Conservation (phyloP, 179 eudicot genomes). For the Spinacia oleracea region DNA sequence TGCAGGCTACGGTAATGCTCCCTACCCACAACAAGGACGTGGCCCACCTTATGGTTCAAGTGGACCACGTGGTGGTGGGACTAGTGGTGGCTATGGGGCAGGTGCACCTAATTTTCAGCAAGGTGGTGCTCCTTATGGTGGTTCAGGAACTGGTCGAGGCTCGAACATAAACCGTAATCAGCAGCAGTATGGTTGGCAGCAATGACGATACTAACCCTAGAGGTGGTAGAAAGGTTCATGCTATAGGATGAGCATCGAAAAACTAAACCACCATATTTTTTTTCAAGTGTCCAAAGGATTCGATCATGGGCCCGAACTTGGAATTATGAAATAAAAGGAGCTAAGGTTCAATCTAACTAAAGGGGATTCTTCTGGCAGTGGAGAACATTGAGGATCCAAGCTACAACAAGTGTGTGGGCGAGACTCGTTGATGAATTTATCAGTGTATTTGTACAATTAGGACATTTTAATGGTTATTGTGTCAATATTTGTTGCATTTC, state of each 20-base stretch:
- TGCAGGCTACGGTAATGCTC: slow-evolving; percentile 51
- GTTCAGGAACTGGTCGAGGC: slow-evolving; percentile 65
- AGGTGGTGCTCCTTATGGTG: slow-evolving; percentile 61
- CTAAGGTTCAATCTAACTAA: neutral
- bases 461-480: neutral
- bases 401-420: neutral
- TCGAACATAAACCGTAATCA: slow-evolving; percentile 63
- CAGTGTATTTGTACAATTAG: slow-evolving; percentile 5
- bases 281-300: neutral
- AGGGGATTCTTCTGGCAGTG: neutral
- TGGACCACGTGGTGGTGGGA: slow-evolving; percentile 62
- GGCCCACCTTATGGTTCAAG: slow-evolving; percentile 59
- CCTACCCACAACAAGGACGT: slow-evolving; percentile 72
- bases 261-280: neutral
- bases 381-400: neutral
- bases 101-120: slow-evolving; percentile 59
- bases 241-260: neutral
- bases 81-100: slow-evolving; percentile 56
- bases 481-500: neutral
- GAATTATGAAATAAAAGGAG: neutral
- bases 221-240: slow-evolving; percentile 4
- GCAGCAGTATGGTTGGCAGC: slow-evolving; percentile 84
- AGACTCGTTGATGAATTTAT: neutral
- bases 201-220: slow-evolving; percentile 8
- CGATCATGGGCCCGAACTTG: neutral